phyloP scores from a whole-genome alignment of 306 rosid species.

The Gastrolobium bilobum region DNA sequence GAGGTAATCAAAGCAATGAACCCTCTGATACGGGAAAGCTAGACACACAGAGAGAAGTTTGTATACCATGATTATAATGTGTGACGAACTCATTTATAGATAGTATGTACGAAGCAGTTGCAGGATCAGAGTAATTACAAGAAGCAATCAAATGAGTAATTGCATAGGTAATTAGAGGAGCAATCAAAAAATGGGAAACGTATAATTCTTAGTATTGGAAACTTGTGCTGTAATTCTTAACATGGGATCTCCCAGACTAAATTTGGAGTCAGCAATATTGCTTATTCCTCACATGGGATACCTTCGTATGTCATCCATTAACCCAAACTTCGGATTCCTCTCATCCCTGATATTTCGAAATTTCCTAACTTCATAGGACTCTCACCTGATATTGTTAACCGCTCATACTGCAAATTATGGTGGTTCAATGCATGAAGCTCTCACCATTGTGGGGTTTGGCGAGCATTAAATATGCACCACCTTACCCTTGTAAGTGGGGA shows the following conservation, averaged over 20 bases:
- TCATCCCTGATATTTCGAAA: conserved; percentile 2
- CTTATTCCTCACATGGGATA: not conserved
- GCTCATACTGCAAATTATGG: not conserved
- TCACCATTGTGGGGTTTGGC: not conserved
- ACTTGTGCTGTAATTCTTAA: not conserved
- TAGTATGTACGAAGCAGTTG: not conserved
- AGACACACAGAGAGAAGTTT: not conserved
- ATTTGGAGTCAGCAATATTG: not conserved
- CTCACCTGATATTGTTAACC: conserved; percentile 1
- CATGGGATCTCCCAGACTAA: not conserved
- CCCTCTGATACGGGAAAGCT: not conserved
- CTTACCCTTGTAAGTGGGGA: not conserved
- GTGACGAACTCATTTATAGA: not conserved
- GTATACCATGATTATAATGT: not conserved
- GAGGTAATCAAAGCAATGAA: not conserved
- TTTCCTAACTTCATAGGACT: not conserved
- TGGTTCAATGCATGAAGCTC: conserved; percentile 12
- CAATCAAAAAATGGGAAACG: not conserved
- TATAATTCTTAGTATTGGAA: not conserved
- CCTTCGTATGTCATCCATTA: not conserved
- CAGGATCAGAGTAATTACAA: not conserved
- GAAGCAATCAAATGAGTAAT: not conserved
- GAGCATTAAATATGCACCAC: not conserved
- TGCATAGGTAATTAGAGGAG: conserved; percentile 1
- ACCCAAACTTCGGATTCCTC: not conserved